Conservation (phyloP, 164 flowering plant species). For the Sedum album region DNA sequence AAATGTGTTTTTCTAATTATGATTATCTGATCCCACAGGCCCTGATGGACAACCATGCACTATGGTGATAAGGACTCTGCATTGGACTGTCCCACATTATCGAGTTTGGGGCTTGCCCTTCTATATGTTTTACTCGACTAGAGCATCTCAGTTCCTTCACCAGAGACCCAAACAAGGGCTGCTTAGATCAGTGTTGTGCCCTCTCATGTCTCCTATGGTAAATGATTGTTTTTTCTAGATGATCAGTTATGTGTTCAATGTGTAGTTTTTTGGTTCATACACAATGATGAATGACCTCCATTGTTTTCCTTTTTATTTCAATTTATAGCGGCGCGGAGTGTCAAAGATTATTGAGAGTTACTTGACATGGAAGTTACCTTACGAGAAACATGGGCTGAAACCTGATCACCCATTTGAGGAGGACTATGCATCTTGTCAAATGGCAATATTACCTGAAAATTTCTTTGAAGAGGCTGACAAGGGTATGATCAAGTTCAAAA, state of each 20-base stretch:
- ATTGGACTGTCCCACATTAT: slow-evolving; percentile 89
- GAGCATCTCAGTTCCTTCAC: slow-evolving; percentile 74
- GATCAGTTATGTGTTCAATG: background rate
- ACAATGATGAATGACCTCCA: background rate
- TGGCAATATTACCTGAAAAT: slow-evolving; percentile 82
- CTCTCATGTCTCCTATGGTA: slow-evolving; percentile 67
- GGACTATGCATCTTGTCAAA: slow-evolving; percentile 88
- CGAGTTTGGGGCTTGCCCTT: slow-evolving; percentile 88
- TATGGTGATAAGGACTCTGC: slow-evolving; percentile 76
- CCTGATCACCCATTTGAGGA: slow-evolving; percentile 90
- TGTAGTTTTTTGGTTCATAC: background rate
- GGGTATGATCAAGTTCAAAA: slow-evolving; percentile 66
- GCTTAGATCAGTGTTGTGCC: slow-evolving; percentile 35
- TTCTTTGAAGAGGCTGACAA: slow-evolving; percentile 79
- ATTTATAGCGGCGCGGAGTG: slow-evolving; percentile 34
- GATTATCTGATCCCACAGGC: slow-evolving; percentile 26
- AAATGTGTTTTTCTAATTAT: background rate
- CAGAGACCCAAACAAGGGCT: slow-evolving; percentile 64
- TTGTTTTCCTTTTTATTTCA: no score
- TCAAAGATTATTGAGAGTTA: slow-evolving; percentile 79
- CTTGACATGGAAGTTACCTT: slow-evolving; percentile 62
- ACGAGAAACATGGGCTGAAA: slow-evolving; percentile 63
- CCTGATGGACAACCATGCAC: slow-evolving; percentile 81
- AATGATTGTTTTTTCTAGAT: background rate
- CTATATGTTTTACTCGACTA: slow-evolving; percentile 75